Percentiles rank a stretch among this genome's conserved stretches.
These are phyloP conservation scores for Aspergillus olivimuriae DNA, from an alignment of 495 filamentous ascomycete genomes.

Conservation along the genomic window DNA sequence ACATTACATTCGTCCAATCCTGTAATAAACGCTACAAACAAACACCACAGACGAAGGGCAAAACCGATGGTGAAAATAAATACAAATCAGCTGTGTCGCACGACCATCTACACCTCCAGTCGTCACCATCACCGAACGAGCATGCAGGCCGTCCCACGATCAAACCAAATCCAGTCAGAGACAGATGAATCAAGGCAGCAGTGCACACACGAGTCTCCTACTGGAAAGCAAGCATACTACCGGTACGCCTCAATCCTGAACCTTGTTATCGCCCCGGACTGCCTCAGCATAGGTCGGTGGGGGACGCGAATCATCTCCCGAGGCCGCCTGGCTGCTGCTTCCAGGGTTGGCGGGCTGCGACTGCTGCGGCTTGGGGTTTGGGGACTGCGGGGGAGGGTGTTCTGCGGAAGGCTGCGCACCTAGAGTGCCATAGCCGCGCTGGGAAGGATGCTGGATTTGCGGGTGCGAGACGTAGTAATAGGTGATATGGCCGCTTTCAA, in stretches of 20 bases:
- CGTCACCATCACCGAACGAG: no score
- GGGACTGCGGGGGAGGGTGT: conserved; percentile 14
- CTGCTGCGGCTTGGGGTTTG: conserved; percentile 19
- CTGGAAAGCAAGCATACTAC: no score
- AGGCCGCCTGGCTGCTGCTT: conserved; percentile 28
- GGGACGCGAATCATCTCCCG: conserved; percentile 29
- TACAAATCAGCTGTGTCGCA: no score
- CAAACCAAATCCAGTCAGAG: no score
- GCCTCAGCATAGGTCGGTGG: conserved; percentile 84
- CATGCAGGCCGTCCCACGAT: no score
- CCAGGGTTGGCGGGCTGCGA: conserved; percentile 14
- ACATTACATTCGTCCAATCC: background rate
- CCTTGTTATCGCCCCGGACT: conserved; percentile 80
- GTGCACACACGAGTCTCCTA: no score
- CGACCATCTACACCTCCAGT: no score
- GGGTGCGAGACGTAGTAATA: conserved; percentile 64
- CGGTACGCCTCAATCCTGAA: conserved; percentile 77
- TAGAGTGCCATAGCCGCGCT: conserved; percentile 35
- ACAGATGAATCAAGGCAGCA: no score
- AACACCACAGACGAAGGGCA: background rate
- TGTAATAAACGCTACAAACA: background rate
- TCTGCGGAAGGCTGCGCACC: conserved; percentile 21
- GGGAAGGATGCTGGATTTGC: conserved; percentile 32
- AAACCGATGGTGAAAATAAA: background rate
- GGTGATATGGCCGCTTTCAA: conserved; percentile 49